These are phyloP conservation scores for Apiotrichum laibachii DNA, from an alignment of 1,284 basidiomycete species.

Conservation along the genomic window DNA sequence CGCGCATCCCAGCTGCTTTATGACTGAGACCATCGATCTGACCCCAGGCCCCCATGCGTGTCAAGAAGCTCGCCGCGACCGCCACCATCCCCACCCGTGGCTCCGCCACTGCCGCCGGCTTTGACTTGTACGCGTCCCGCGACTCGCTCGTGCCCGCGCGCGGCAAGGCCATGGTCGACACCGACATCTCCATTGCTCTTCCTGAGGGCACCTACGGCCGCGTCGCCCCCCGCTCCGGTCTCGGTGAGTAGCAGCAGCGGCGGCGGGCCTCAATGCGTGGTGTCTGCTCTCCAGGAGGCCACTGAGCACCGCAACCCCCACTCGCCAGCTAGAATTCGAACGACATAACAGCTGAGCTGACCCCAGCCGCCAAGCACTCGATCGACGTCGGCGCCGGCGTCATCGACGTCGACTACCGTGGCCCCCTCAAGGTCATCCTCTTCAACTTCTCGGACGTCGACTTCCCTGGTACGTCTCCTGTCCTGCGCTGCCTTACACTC, in stretches of 20 bases:
- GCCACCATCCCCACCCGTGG: conserved; percentile 87
- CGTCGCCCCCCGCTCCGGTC: conserved; percentile 91
- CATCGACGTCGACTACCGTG: conserved; percentile 94
- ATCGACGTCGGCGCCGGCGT: conserved; percentile 98
- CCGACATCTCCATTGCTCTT: conserved; percentile 93
- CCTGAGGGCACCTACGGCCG: conserved; percentile 93
- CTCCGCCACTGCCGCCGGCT: conserved; percentile 82
- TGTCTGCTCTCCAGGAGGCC: no score
- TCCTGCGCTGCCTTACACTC: background rate
- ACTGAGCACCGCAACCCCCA: no score
- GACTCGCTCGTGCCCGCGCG: conserved; percentile 72
- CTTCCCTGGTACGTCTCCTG: conserved; percentile 54
- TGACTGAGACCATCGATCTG: background rate
- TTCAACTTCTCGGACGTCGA: conserved; percentile 90
- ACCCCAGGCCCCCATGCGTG: conserved; percentile 58
- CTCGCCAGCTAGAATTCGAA: no score
- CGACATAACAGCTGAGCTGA: no score
- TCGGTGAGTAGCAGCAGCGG: conserved; percentile 61
- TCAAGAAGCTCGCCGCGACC: conserved; percentile 79
- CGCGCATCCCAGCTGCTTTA: no score
- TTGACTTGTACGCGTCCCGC: conserved; percentile 89
- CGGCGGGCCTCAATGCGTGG: background rate
- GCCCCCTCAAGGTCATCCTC: conserved; percentile 83
- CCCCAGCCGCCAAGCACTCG: conserved; percentile 90
- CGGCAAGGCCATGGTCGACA: conserved; percentile 87